Conservation (phyloP, 768 basidiomycete species). For the Serendipita vermifera region DNA sequence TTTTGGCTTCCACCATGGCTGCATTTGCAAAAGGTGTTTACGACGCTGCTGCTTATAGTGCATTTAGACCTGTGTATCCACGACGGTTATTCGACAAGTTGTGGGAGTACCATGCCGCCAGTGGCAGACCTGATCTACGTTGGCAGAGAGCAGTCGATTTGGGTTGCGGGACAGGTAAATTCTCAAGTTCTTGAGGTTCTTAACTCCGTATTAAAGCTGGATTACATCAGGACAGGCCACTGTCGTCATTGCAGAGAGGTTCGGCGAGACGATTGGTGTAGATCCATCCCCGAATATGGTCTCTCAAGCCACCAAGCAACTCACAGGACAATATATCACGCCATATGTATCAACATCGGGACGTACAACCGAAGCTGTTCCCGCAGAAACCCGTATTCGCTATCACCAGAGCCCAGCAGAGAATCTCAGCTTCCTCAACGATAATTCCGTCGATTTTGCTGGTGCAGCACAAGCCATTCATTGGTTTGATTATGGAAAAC, state of each 20-base stretch:
- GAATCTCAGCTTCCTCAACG: conserved; percentile 35
- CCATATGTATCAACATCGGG: conserved; percentile 15
- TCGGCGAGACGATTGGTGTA: conserved; percentile 51
- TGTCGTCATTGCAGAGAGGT: conserved; percentile 35
- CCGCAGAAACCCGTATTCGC: conserved; percentile 19
- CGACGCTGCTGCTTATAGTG: conserved; percentile 52
- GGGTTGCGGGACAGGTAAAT: conserved; percentile 74
- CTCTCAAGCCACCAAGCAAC: conserved; percentile 29
- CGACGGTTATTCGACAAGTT: conserved; percentile 47
- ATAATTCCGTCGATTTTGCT: conserved; percentile 49
- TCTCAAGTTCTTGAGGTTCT: conserved; percentile 13
- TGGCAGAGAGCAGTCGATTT: conserved; percentile 59
- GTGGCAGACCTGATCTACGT: conserved; percentile 19
- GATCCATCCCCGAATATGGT: conserved; percentile 70
- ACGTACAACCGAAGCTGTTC: conserved; percentile 17
- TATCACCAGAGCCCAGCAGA: conserved; percentile 39
- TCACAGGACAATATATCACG: neutral
- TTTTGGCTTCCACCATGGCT: too few species aligned
- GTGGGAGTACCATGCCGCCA: conserved; percentile 40
- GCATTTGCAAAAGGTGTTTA: conserved; percentile 63
- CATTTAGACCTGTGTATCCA: conserved; percentile 64
- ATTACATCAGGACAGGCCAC: conserved; percentile 52
- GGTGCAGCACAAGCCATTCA: conserved; percentile 61
- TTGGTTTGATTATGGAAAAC: conserved; percentile 64
- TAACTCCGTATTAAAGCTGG: neutral